A percentile compares a stretch with the other conserved stretches of the same genome.
These are phyloP conservation scores for Talaromyces sp. DNA, from an alignment of 2,329 filamentous ascomycete genomes.

Conservation along the genomic window DNA sequence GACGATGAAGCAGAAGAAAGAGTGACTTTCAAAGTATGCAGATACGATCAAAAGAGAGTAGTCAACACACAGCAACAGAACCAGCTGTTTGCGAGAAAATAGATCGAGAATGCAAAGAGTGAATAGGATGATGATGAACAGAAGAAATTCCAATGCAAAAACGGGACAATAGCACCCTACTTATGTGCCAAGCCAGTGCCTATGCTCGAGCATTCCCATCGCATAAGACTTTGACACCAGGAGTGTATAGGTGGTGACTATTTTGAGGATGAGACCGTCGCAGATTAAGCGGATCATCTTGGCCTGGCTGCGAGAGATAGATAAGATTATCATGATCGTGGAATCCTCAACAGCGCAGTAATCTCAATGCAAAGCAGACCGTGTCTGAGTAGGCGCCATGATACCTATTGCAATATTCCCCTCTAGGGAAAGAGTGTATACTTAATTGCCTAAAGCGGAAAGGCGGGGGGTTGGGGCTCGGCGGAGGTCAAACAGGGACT, in stretches of 20 bases:
- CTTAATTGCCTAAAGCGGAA: neutral
- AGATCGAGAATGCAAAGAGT: constrained; percentile 10
- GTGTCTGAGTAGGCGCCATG: constrained; percentile 2
- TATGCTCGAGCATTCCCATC: neutral
- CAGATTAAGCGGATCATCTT: constrained; percentile 1
- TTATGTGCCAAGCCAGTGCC: constrained; percentile 10
- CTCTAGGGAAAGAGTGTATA: neutral
- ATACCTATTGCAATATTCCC: neutral
- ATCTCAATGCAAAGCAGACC: neutral
- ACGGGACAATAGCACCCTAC: neutral
- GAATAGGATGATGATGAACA: constrained; percentile 3
- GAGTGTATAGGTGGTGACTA: neutral
- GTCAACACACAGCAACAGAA: constrained; percentile 5
- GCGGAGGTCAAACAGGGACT: constrained; percentile 5
- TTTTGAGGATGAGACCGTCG: constrained; percentile 9
- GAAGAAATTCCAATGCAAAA: neutral
- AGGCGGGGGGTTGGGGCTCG: neutral
- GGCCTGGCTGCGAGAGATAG: constrained; percentile 2
- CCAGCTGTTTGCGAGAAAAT: constrained; percentile 8
- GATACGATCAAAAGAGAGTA: neutral
- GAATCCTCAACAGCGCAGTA: neutral
- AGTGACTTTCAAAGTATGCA: neutral
- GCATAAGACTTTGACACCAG: neutral
- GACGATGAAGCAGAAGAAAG: neutral
- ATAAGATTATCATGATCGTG: neutral